Evolutionary conservation across 768 basidiomycete genomes (phyloP), one percentile per base, ranked within the genome.

Genomic region (Clavaria fumosa): DNA sequence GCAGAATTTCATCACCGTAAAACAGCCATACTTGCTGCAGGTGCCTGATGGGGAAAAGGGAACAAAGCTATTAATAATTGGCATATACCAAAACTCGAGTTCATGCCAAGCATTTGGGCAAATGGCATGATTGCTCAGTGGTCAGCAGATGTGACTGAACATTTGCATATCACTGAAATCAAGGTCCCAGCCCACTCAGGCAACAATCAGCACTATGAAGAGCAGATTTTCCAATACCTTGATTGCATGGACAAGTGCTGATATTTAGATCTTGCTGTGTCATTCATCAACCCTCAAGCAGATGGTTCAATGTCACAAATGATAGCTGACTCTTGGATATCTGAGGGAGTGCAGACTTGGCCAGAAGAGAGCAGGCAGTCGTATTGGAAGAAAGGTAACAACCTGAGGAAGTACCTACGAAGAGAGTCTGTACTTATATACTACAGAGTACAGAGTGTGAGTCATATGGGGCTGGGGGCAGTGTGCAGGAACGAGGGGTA

Each of bases 61-160:
- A 44, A 48, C 7, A 39, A 7, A 20, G 24, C 44, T 12, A 43
- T 53, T 21, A 15, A 53, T 15, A 37, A 56, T 35, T 60, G 51
- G 44, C 26, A 51, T 18, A 58, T 61, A 23, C 57, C 51, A 0
- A 62, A 62, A 38, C 45, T 58, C n/a, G 56, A 56, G 37, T 32
- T 51, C 11, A 37, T 58, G 19, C 52, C 53, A 9, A 50, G 45
- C 27, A 53, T 49, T 14, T 12, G 31, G 4, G n/a, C 17, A 0
- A 43, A 44, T 23, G 56, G 56, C 14, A 44, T 45, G 10, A 35
- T 49, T 4, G 28, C 40, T 4, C 48, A 59, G 28, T 48, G 45
- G 43, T 46, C 50, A 31, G 45, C 48, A 3, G 47, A 57, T 34
- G 40, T 47, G 18, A 43, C 43, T 14, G 47, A 57, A 37, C 35